These are phyloP conservation scores for Acacia concinna DNA, from an alignment of 331 rosid genomes.

Conservation along the genomic window DNA sequence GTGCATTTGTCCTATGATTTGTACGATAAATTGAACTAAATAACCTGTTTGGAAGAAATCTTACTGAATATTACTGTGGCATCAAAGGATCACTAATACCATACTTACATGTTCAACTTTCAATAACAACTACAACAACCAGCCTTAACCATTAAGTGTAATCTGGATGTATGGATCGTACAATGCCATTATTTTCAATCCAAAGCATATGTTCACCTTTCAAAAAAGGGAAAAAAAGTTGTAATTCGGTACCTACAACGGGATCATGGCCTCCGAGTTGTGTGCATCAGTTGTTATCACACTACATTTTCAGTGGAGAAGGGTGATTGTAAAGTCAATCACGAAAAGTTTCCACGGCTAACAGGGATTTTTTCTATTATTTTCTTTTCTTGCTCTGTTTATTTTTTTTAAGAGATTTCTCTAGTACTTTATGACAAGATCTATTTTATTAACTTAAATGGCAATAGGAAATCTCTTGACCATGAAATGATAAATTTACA, in stretches of 20 bases:
- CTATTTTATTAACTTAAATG: neutral
- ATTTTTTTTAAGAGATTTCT: neutral
- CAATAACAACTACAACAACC: neutral
- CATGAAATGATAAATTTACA: constrained; percentile 3
- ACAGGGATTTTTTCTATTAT: neutral
- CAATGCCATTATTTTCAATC: neutral
- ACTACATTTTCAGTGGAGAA: neutral
- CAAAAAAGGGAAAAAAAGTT: neutral
- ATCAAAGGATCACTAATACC: neutral
- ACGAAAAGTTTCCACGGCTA: constrained; percentile 15
- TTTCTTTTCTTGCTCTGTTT: neutral
- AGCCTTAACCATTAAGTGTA: neutral
- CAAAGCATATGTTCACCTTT: neutral
- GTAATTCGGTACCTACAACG: neutral
- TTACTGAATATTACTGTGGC: neutral
- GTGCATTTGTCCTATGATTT: neutral
- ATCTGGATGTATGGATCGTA: neutral
- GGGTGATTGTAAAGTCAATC: constrained; percentile 9
- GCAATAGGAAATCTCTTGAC: neutral
- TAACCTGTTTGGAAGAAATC: neutral
- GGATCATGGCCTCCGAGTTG: neutral
- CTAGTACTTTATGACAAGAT: neutral
- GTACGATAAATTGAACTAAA: neutral
- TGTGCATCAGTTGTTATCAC: constrained; percentile 5
- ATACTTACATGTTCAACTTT: neutral